These are phyloP conservation scores for Lentithecium fluviatile DNA, from an alignment of 495 filamentous ascomycete genomes.

Conservation along the genomic window DNA sequence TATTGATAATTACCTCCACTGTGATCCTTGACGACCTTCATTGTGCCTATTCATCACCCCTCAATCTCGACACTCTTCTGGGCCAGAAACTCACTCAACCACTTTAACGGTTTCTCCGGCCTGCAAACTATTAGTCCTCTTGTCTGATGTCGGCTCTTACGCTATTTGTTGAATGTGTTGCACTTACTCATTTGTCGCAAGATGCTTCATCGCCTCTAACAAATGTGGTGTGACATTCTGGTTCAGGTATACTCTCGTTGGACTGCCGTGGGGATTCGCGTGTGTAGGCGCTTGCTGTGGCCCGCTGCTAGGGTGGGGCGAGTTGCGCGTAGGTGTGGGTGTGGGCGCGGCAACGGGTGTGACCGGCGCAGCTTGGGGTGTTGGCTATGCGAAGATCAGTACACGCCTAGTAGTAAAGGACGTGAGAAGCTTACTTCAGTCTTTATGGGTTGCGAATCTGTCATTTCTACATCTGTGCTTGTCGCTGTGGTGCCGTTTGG, in stretches of 20 bases:
- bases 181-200: conserved; percentile 80
- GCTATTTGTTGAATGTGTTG: neutral
- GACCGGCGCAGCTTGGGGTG: neutral
- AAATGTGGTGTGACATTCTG: conserved; percentile 79
- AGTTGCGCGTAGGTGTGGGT: conserved; percentile 21
- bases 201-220: conserved; percentile 86
- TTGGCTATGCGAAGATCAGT: neutral
- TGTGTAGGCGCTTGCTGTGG: conserved; percentile 41
- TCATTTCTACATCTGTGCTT: conserved; percentile 22
- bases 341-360: conserved; percentile 9
- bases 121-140: conserved; percentile 37
- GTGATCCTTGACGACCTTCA: neutral
- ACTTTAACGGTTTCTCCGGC: conserved; percentile 81
- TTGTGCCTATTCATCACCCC: conserved; percentile 18
- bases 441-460: neutral
- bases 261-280: conserved; percentile 67
- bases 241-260: conserved; percentile 86
- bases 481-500: conserved; percentile 14
- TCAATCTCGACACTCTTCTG: conserved; percentile 72
- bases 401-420: neutral
- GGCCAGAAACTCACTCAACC: conserved; percentile 81
- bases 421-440: conserved; percentile 3
- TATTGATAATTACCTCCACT: neutral
- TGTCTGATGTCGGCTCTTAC: neutral
- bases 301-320: conserved; percentile 44